Evolutionary conservation across 2,329 filamentous ascomycete species (phyloP).

Genomic region (Penicillium sp.): DNA sequence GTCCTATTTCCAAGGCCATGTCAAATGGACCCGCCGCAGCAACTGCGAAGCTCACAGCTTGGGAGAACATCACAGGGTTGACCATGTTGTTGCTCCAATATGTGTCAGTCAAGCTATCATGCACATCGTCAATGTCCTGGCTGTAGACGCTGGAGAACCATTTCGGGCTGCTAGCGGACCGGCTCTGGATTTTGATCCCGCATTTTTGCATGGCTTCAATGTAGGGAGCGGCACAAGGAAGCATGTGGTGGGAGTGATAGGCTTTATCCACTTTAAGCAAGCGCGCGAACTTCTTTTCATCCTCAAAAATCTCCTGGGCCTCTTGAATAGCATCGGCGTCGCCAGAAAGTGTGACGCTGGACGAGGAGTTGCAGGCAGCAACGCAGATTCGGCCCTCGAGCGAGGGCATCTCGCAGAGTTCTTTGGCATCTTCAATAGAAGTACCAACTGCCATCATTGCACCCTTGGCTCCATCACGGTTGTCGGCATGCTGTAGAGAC

Average conservation of each 20-base stretch:
- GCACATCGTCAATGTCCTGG: slow-evolving; percentile 12
- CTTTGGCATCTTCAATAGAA: slow-evolving; percentile 33
- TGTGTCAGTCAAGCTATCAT: slow-evolving; percentile 13
- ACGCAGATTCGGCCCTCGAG: slow-evolving; percentile 30
- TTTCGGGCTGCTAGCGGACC: background rate
- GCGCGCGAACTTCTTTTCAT: slow-evolving; percentile 37
- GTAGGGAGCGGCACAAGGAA: slow-evolving; percentile 30
- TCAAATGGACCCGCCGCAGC: slow-evolving; percentile 14
- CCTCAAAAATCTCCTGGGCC: slow-evolving; percentile 27
- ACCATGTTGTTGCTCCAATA: slow-evolving; percentile 32
- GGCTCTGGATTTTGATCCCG: slow-evolving; percentile 7
- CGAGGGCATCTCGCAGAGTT: slow-evolving; percentile 21
- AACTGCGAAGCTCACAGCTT: slow-evolving; percentile 16
- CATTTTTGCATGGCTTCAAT: slow-evolving; percentile 19
- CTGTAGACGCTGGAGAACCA: slow-evolving; percentile 32
- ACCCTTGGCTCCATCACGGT: slow-evolving; percentile 26
- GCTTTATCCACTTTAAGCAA: slow-evolving; percentile 41
- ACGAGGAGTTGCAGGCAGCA: slow-evolving; percentile 40
- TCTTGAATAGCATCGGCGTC: slow-evolving; percentile 35
- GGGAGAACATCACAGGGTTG: slow-evolving; percentile 22
- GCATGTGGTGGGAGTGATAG: slow-evolving; percentile 46
- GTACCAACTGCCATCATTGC: slow-evolving; percentile 49
- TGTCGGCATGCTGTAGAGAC: slow-evolving; percentile 19
- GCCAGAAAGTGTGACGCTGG: slow-evolving; percentile 45
- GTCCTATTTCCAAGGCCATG: slow-evolving; percentile 32